phyloP scores from a whole-genome alignment of 139 green algal genomes.

The Chlorella vulgaris region DNA sequence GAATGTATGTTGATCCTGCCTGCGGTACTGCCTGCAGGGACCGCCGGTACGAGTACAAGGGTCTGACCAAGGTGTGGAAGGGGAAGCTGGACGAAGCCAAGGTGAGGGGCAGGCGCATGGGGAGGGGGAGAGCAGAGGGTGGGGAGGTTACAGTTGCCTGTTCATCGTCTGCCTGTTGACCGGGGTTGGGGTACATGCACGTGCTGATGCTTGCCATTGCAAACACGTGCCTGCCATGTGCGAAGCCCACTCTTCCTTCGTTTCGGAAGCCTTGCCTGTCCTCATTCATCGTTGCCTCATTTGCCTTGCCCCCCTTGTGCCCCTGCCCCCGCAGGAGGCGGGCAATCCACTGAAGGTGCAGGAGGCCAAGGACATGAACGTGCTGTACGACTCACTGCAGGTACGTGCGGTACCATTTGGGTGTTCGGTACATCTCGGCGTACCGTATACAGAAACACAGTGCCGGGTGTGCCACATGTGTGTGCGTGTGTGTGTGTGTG shows the following conservation, averaged over 20 bases:
- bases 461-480: not conserved
- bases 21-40: constrained; percentile 55
- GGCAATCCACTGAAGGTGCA: constrained; percentile 69
- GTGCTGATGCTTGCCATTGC: no score
- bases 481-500: no score
- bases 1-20: not conserved
- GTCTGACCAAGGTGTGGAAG: constrained; percentile 93
- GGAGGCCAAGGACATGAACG: constrained; percentile 86
- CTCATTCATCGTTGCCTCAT: not conserved
- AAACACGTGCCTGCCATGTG: no score
- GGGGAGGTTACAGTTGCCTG: no score
- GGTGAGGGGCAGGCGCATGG: constrained; percentile 12
- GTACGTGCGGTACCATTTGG: not conserved
- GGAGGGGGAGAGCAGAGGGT: no score
- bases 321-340: constrained; percentile 14
- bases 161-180: not conserved
- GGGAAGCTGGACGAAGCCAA: constrained; percentile 88
- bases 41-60: constrained; percentile 99
- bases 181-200: not conserved
- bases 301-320: not conserved
- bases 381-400: constrained; percentile 89
- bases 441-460: not conserved
- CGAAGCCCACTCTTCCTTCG: no score
- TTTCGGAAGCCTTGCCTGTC: not conserved
- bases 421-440: not conserved